Evolutionary conservation across 2,329 filamentous ascomycete genomes (phyloP).

Genomic region (Phialophora chinensis): DNA sequence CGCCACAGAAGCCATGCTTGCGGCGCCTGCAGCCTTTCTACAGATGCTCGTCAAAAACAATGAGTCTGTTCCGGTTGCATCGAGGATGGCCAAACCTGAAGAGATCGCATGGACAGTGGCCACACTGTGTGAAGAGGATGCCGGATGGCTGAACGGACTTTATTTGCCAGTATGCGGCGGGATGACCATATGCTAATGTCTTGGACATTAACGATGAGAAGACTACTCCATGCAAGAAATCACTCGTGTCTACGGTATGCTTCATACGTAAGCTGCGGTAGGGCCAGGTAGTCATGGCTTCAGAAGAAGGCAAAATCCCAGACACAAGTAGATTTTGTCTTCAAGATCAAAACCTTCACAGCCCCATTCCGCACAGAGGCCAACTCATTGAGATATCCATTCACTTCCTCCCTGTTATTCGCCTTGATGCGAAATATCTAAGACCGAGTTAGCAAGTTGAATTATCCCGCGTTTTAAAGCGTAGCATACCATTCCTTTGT

Average conservation of each 20-base stretch:
- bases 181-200: constrained; percentile 37
- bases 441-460: neutral
- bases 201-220: neutral
- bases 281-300: neutral
- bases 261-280: neutral
- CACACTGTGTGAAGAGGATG: constrained; percentile 53
- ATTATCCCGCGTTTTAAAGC: neutral
- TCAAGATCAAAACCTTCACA: constrained; percentile 7
- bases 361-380: constrained; percentile 2
- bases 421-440: constrained; percentile 1
- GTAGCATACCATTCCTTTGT: constrained; percentile 10
- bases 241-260: neutral
- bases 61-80: constrained; percentile 53
- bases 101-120: constrained; percentile 57
- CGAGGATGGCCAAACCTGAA: constrained; percentile 51
- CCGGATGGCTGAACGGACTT: constrained; percentile 57
- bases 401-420: neutral
- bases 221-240: neutral
- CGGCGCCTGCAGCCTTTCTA: constrained; percentile 51
- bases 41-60: constrained; percentile 51
- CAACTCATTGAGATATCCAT: constrained; percentile 1
- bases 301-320: constrained; percentile 3
- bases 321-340: constrained; percentile 13
- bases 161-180: constrained; percentile 47
- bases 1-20: constrained; percentile 42